These are phyloP conservation scores for Candida chilensis DNA, from an alignment of 805 yeast genomes.

Conservation along the genomic window DNA sequence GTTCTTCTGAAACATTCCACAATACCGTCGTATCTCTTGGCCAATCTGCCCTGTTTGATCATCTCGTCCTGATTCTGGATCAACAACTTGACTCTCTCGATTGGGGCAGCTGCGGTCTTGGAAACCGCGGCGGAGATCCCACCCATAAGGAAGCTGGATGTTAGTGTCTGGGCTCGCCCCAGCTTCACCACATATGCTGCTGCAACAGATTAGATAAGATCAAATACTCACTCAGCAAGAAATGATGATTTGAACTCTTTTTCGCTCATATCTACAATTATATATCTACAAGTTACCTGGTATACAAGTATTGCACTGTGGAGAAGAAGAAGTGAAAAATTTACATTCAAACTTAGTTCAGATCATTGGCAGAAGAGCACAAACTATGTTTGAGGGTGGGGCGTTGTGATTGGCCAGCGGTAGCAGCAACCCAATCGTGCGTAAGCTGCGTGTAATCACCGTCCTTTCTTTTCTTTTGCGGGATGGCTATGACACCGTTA, in stretches of 20 bases:
- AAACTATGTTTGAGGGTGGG: too few relatives aligned
- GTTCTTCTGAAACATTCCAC: slow-evolving; percentile 39
- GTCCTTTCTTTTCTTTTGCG: too few relatives aligned
- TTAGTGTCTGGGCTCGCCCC: background rate
- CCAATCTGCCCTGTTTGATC: slow-evolving; percentile 41
- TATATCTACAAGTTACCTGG: too few relatives aligned
- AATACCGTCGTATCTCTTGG: slow-evolving; percentile 37
- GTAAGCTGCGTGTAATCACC: too few relatives aligned
- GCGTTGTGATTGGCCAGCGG: too few relatives aligned
- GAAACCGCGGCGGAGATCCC: slow-evolving; percentile 46
- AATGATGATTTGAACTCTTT: background rate
- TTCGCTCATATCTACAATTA: too few relatives aligned
- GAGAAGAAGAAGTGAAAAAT: too few relatives aligned
- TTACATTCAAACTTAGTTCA: too few relatives aligned
- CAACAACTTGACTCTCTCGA: slow-evolving; percentile 41
- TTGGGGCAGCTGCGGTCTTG: slow-evolving; percentile 43
- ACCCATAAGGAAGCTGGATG: slow-evolving; percentile 30
- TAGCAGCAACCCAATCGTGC: too few relatives aligned
- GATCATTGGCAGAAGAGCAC: too few relatives aligned
- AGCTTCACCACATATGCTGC: background rate
- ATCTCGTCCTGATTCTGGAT: slow-evolving; percentile 42
- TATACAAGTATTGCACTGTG: too few relatives aligned
- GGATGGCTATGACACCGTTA: too few relatives aligned
- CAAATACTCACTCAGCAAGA: background rate
- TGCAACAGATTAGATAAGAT: background rate